Evolutionary conservation across 495 filamentous ascomycete genomes (phyloP).

Genomic region (Penicillium crystallinum): DNA sequence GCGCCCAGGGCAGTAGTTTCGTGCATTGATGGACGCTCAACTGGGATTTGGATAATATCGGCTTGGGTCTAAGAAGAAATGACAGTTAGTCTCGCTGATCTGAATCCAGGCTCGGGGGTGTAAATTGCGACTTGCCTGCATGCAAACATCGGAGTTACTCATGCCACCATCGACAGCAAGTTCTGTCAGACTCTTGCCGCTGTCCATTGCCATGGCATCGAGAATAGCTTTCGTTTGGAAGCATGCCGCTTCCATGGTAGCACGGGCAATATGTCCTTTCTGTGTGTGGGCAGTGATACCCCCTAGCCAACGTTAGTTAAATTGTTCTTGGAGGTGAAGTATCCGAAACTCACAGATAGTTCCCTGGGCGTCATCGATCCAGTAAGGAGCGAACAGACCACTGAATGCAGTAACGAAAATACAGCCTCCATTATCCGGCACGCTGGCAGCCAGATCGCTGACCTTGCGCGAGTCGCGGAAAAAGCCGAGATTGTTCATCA

Average conservation of each 20-base stretch:
- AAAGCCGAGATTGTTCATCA: constrained; percentile 86
- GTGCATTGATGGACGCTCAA: constrained; percentile 85
- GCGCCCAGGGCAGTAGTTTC: constrained; percentile 91
- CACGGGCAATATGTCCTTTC: constrained; percentile 86
- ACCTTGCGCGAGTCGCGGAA: constrained; percentile 73
- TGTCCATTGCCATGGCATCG: constrained; percentile 92
- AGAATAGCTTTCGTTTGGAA: constrained; percentile 94
- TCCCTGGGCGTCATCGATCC: constrained; percentile 94
- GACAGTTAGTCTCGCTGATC: constrained; percentile 8
- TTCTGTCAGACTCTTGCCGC: constrained; percentile 65
- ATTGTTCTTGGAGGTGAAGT: neutral
- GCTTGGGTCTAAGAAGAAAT: constrained; percentile 63
- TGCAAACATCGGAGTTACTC: constrained; percentile 88
- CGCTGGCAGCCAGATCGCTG: constrained; percentile 72
- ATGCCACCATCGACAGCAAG: constrained; percentile 92
- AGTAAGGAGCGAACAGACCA: constrained; percentile 95
- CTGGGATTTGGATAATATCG: constrained; percentile 80
- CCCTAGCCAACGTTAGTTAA: constrained; percentile 38
- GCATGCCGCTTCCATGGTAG: constrained; percentile 91
- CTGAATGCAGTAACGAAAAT: constrained; percentile 96
- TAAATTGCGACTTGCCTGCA: constrained; percentile 61
- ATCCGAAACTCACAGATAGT: constrained; percentile 63
- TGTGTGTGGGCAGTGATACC: constrained; percentile 90
- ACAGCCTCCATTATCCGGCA: constrained; percentile 85
- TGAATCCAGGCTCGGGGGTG: neutral